phyloP scores from a whole-genome alignment of 371 early-diverging fungal species.

The Entomophthora muscae region DNA sequence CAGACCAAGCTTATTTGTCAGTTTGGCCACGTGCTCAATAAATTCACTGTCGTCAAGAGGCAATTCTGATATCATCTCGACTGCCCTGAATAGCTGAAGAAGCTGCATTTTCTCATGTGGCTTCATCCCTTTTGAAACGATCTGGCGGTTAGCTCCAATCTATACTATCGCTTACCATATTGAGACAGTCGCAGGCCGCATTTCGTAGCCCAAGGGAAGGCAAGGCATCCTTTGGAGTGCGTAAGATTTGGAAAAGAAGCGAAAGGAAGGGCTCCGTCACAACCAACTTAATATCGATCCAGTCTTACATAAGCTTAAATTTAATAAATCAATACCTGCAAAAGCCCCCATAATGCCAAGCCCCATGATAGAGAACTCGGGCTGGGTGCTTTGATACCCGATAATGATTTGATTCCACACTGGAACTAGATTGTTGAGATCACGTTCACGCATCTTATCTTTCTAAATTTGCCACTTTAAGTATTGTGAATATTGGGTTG shows the following conservation, averaged over 20 bases:
- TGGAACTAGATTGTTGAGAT: conserved; percentile 50
- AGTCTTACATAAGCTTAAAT: conserved; percentile 22
- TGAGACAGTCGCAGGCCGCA: conserved; percentile 62
- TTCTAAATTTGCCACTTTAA: no score
- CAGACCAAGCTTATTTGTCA: conserved; percentile 62
- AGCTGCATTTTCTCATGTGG: conserved; percentile 70
- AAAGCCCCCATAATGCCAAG: conserved; percentile 45
- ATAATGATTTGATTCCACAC: conserved; percentile 56
- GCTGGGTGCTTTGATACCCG: conserved; percentile 28
- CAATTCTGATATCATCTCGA: conserved; percentile 33
- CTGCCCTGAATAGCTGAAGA: conserved; percentile 56
- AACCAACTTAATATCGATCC: conserved; percentile 87
- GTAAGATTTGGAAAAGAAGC: conserved; percentile 50
- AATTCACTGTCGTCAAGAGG: conserved; percentile 40
- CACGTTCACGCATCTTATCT: conserved; percentile 78
- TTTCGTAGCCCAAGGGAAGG: conserved; percentile 19
- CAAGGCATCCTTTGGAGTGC: conserved; percentile 21
- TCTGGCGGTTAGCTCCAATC: conserved; percentile 13
- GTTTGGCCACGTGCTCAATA: conserved; percentile 60
- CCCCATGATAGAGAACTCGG: conserved; percentile 35
- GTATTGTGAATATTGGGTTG: no score
- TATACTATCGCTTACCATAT: conserved; percentile 23
- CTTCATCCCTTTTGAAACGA: conserved; percentile 84
- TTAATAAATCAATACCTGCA: conserved; percentile 18
- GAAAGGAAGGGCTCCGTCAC: conserved; percentile 67